Base-by-base conservation (phyloP, 1,284 basidiomycete species). In the Trichosporon asahii region DNA sequence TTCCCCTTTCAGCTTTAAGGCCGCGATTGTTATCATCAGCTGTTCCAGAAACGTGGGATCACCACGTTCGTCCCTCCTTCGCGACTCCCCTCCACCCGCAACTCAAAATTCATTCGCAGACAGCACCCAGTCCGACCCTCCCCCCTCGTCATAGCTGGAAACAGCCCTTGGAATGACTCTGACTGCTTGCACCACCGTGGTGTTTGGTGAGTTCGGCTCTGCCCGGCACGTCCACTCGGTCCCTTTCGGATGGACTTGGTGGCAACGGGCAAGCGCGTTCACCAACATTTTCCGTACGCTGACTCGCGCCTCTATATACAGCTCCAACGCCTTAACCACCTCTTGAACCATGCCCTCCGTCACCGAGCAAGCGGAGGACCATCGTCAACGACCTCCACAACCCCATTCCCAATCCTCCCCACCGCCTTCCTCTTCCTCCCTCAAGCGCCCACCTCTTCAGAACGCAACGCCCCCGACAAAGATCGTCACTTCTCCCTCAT, bases 21-120 rank as follows among this genome's bases (percentile, higher is more conserved):
- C 44, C 44, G 35, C 33, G 8, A n/a, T 35, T 29, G 33, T 49
- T 66, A 35, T 66, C 37, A 60, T 66, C 66, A 18, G 9, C 31
- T 35, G 21, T 37, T 35, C 44, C 67, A 69, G 53, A 71, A 71
- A 71, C 70, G 70, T 71, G 70, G 67, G 70, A 64, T 44, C 68
- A 68, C 70, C 70, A 71, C 70, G 70, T 71, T 71, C 70, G 68
- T 70, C 25, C 37, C 49, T 33, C 18, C 33, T 25, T 25, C 23
- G 29, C 23, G 21, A n/a, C 49, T 37, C 31, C n/a, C 21, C 49
- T 66, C 55, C 46, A 57, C 27, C 66, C 25, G 2, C 57, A 33
- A 31, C 27, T n/a, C 57, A 61, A 61, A 61, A 61, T 61, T 61
- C 27, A 61, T n/a, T 61, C 57, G 29, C 29, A 25, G 21, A n/a